Evolutionary conservation across 2,329 filamentous ascomycete species (phyloP).

Genomic region (Bipolaris zeicola): DNA sequence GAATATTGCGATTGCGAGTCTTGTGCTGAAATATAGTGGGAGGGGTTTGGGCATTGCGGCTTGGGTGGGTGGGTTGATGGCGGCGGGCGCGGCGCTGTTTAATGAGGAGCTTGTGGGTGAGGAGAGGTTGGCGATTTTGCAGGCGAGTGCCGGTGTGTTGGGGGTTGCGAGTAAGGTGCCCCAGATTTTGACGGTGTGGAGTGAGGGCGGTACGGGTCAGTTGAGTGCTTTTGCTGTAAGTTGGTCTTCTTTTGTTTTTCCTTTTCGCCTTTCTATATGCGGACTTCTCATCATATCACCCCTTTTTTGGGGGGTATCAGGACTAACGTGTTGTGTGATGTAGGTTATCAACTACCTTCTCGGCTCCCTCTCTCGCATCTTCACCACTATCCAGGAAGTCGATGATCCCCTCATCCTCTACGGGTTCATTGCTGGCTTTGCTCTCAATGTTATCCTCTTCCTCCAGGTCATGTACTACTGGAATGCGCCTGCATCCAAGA

Average conservation of each 20-base stretch:
- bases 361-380: conserved; percentile 92
- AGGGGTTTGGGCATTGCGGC: conserved; percentile 70
- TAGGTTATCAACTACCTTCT: conserved; percentile 98
- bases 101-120: conserved; percentile 67
- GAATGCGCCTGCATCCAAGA: conserved; percentile 63
- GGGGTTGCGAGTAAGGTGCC: conserved; percentile 90
- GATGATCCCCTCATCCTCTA: conserved; percentile 96
- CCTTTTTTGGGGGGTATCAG: not conserved
- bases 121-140: conserved; percentile 72
- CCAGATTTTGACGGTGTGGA: conserved; percentile 86
- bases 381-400: conserved; percentile 96
- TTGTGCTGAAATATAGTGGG: conserved; percentile 84
- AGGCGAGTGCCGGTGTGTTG: conserved; percentile 81
- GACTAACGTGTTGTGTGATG: not conserved
- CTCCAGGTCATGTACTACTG: conserved; percentile 96
- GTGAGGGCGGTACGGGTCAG: conserved; percentile 88
- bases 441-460: conserved; percentile 85
- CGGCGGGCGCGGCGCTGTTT: conserved; percentile 72
- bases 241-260: not conserved
- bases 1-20: conserved; percentile 84
- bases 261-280: not conserved
- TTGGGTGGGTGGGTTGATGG: conserved; percentile 78
- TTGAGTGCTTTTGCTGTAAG: conserved; percentile 93
- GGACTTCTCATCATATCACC: not conserved
- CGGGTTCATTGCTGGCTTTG: conserved; percentile 88